Conservation (phyloP, 257 asterid species). For the Lycium barbarum region DNA sequence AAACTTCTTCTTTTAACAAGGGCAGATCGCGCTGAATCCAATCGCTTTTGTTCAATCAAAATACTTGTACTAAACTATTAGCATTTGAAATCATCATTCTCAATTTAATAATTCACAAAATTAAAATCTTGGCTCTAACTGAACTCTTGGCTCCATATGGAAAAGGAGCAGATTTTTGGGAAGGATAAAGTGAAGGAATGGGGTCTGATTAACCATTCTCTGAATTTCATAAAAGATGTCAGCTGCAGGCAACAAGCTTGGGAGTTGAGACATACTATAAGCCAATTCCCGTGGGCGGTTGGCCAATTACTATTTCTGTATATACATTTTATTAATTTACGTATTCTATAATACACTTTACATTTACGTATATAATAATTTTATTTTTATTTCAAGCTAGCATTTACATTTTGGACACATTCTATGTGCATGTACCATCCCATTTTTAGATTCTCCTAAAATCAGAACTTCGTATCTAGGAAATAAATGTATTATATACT, state of each 20-base stretch:
- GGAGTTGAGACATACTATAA: not conserved
- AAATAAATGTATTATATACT: not conserved
- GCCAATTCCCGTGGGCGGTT: not conserved
- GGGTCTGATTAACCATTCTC: not conserved
- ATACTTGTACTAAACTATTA: too few species aligned
- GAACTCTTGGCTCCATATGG: not conserved
- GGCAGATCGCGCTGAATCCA: too few species aligned
- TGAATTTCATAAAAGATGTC: not conserved
- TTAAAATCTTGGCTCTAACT: too few species aligned
- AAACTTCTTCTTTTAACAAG: too few species aligned
- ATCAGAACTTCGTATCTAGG: not conserved
- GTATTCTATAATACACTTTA: too few species aligned
- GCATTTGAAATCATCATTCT: too few species aligned
- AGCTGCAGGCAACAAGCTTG: not conserved
- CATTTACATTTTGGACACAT: not conserved
- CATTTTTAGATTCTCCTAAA: not conserved
- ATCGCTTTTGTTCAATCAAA: too few species aligned
- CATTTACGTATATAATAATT: too few species aligned
- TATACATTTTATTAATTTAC: too few species aligned
- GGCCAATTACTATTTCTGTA: not conserved
- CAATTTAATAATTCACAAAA: too few species aligned
- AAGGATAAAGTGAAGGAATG: not conserved
- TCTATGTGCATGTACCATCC: not conserved
- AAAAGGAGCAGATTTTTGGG: not conserved
- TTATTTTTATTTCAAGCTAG: not conserved